phyloP scores from a whole-genome alignment of 768 basidiomycete genomes.

The Podaxis pistillaris region DNA sequence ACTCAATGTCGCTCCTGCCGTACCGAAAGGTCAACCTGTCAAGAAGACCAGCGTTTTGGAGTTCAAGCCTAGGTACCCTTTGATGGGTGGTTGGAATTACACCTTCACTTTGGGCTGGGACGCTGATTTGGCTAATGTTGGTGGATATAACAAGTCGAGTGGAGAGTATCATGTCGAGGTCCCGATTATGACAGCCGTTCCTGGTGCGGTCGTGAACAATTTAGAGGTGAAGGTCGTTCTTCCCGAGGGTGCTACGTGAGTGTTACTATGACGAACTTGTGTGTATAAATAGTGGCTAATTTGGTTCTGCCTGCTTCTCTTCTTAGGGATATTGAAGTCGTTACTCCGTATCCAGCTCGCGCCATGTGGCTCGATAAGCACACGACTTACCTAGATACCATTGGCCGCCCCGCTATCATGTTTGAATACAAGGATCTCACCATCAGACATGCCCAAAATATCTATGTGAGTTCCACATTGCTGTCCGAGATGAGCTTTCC shows the following conservation, averaged over 20 bases:
- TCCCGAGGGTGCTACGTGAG: conserved; percentile 95
- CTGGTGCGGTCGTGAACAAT: conserved; percentile 77
- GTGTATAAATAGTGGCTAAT: neutral
- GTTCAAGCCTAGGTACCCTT: conserved; percentile 84
- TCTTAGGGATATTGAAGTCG: conserved; percentile 72
- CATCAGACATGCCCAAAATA: conserved; percentile 71
- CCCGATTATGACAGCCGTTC: conserved; percentile 81
- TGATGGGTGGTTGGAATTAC: conserved; percentile 98
- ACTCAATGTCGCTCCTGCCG: conserved; percentile 68
- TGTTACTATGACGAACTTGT: conserved; percentile 15
- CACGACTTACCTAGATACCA: conserved; percentile 88
- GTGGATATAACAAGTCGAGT: conserved; percentile 57
- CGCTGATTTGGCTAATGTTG: conserved; percentile 74
- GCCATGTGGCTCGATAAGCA: conserved; percentile 63
- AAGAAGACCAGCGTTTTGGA: conserved; percentile 72
- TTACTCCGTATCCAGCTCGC: conserved; percentile 75
- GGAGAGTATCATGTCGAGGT: conserved; percentile 75
- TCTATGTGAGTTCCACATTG: conserved; percentile 66
- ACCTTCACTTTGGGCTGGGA: conserved; percentile 94
- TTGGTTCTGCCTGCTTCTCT: conserved; percentile 11
- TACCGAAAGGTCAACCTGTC: conserved; percentile 51
- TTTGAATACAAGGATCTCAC: conserved; percentile 75
- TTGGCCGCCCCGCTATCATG: conserved; percentile 77
- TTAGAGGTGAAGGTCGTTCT: conserved; percentile 79
- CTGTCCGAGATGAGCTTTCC: conserved; percentile 1